A percentile compares a stretch with the other conserved stretches of the same genome.
phyloP scores from a whole-genome alignment of 192 early-diverging fungal species.

The Coemansia sp. region DNA sequence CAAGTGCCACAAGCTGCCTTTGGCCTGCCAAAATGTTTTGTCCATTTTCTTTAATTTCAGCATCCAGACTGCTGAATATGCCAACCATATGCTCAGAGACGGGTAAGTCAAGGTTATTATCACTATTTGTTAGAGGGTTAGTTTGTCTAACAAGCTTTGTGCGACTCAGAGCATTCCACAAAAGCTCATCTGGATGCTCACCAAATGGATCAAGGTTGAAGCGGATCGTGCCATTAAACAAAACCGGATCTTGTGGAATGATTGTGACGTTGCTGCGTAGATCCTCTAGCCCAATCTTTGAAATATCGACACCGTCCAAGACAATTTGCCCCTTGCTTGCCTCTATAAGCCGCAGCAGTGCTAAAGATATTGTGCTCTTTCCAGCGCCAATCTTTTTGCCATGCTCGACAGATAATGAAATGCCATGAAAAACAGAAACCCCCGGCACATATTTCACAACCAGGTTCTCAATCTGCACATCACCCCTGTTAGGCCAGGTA shows the following conservation, averaged over 20 bases:
- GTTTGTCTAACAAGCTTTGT: too few relatives aligned
- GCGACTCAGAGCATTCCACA: slow-evolving; percentile 76
- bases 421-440: slow-evolving; percentile 71
- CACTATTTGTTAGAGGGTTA: too few relatives aligned
- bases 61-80: slow-evolving; percentile 63
- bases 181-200: slow-evolving; percentile 68
- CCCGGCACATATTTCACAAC: slow-evolving; percentile 76
- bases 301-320: slow-evolving; percentile 78
- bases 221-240: slow-evolving; percentile 74
- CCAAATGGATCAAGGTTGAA: slow-evolving; percentile 87
- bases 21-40: slow-evolving; percentile 75
- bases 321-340: slow-evolving; percentile 61
- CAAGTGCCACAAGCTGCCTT: slow-evolving; percentile 72
- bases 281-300: slow-evolving; percentile 70
- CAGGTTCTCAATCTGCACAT: slow-evolving; percentile 68
- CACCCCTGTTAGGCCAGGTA: slow-evolving; percentile 67
- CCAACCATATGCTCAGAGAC: slow-evolving; percentile 2
- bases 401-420: slow-evolving; percentile 69
- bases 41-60: slow-evolving; percentile 79
- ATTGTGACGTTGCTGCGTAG: slow-evolving; percentile 81
- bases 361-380: slow-evolving; percentile 70
- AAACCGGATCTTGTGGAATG: slow-evolving; percentile 87
- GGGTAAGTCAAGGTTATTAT: too few relatives aligned
- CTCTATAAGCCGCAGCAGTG: slow-evolving; percentile 78
- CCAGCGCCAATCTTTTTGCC: slow-evolving; percentile 83